phyloP scores from a whole-genome alignment of 2,329 filamentous ascomycete genomes.

The Xylariaceae sp. region DNA sequence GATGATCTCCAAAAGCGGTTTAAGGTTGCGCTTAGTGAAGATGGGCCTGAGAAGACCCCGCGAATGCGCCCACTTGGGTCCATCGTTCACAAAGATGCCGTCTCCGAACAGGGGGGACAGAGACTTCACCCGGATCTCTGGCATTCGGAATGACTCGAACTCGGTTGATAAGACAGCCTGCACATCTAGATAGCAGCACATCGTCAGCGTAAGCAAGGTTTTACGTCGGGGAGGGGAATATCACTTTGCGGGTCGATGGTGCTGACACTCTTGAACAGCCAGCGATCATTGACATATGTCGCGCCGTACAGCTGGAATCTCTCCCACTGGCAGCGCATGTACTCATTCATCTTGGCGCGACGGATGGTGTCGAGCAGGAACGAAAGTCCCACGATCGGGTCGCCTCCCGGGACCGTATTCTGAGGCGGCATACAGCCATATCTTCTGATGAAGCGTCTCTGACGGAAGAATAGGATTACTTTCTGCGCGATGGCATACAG shows the following conservation, averaged over 20 bases:
- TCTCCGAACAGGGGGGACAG: background rate
- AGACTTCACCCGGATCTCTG: too few species aligned
- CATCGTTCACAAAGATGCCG: constrained; percentile 7
- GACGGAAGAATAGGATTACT: too few species aligned
- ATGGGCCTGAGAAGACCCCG: constrained; percentile 2
- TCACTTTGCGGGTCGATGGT: background rate
- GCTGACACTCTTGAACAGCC: background rate
- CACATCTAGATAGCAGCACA: too few species aligned
- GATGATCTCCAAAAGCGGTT: constrained; percentile 3
- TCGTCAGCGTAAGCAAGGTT: background rate
- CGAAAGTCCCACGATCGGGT: background rate
- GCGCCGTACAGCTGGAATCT: background rate
- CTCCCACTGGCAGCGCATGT: background rate
- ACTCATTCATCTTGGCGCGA: background rate
- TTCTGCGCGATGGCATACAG: too few species aligned
- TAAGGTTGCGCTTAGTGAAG: background rate
- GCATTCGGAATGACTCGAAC: too few species aligned
- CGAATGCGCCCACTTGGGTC: constrained; percentile 1
- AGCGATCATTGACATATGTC: background rate
- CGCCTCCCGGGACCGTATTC: background rate
- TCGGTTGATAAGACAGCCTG: too few species aligned
- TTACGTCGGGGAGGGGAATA: background rate
- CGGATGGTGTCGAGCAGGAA: background rate
- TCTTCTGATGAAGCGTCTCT: background rate
- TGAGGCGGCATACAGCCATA: background rate